Percentiles rank a stretch among this genome's conserved stretches.
phyloP scores from a whole-genome alignment of 129 eudicot species.

The Flaveria brownii region DNA sequence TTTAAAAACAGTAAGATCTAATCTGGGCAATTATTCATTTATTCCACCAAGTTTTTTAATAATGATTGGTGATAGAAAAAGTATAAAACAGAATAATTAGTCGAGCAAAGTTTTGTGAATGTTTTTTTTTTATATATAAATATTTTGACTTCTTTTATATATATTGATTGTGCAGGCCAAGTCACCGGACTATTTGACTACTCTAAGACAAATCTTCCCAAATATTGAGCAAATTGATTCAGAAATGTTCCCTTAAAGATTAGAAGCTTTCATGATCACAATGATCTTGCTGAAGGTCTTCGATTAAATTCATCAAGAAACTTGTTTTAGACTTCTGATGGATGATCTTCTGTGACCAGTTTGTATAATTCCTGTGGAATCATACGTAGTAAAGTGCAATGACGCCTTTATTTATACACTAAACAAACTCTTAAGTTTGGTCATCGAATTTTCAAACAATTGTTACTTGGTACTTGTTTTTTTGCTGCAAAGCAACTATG shows the following conservation, averaged over 20 bases:
- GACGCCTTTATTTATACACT: not conserved
- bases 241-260: slow-evolving; percentile 55
- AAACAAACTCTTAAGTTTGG: not conserved
- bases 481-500: not conserved
- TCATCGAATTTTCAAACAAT: not conserved
- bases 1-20: too few relatives aligned
- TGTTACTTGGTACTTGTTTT: not conserved
- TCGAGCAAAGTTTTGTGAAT: not conserved
- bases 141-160: not conserved
- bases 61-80: not conserved
- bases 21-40: not conserved
- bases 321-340: not conserved
- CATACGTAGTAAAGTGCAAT: slow-evolving; percentile 6
- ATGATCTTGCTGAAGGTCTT: not conserved
- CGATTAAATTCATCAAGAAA: not conserved
- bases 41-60: not conserved
- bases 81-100: not conserved
- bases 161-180: slow-evolving; percentile 56
- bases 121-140: not conserved
- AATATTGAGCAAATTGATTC: slow-evolving; percentile 86
- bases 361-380: slow-evolving; percentile 28
- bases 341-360: slow-evolving; percentile 5
- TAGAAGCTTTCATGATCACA: slow-evolving; percentile 14
- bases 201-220: slow-evolving; percentile 67
- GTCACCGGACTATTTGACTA: slow-evolving; percentile 50